Evolutionary conservation across 192 early-diverging fungal genomes (phyloP), one percentile per base, ranked within the genome.

Genomic region (Rhizophlyctis rosea): DNA sequence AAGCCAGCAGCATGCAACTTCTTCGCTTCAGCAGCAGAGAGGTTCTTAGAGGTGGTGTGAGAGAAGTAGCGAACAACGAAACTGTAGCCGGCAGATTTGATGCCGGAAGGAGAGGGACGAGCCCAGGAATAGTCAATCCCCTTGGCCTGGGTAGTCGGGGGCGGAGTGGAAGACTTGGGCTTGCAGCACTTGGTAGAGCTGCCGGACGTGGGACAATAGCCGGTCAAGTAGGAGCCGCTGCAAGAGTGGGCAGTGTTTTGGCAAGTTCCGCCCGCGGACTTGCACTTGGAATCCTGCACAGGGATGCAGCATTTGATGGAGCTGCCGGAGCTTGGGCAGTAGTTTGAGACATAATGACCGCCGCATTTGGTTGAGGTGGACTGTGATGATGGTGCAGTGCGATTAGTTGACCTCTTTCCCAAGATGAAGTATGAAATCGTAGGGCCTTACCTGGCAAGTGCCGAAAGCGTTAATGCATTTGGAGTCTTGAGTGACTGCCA

Each of bases 221-320:
- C 51, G 53, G 59, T 24, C 25, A 25, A 23, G 47, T 16, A 61
- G 47, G 28, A 21, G 9, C 59, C 59, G 50, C 30, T 36, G 30
- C 47, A 52, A 32, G 59, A 61, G 7, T 44, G 7, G 39, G 39
- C 7, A 18, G 39, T 44, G 39, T 7, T 13, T 44, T 44, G 39
- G 39, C 39, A 44, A 13, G 7, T 44, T 7, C 39, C 39, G 7
- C 18, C 18, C 9, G 39, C 39, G 39, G 39, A 13, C 9, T 7
- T 18, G 39, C 39, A 44, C 18, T 44, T 44, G 39, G 39, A 7
- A 18, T 44, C 39, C 18, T 44, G 39, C n/a, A n/a, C 50, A 28
- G 59, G 59, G 33, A 49, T 30, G 50, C 61, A 63, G 61, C 61
- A 63, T 28, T 54, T 57, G 27, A 63, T 54, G 50, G 51, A 36